These are phyloP conservation scores for Mortierella sp. DNA, from an alignment of 371 early-diverging fungal genomes.

Conservation along the genomic window DNA sequence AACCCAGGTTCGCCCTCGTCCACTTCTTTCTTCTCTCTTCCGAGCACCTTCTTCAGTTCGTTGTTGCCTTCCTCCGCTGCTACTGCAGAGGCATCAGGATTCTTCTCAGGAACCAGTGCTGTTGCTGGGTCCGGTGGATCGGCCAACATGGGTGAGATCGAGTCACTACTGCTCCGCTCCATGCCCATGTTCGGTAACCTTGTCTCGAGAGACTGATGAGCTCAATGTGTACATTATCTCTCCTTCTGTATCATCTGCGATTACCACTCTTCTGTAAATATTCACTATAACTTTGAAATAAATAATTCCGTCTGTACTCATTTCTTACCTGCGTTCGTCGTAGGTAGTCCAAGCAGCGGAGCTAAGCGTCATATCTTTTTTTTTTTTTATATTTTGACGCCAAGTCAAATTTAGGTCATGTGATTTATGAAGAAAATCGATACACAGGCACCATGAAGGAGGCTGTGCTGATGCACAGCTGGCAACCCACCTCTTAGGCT, in stretches of 20 bases:
- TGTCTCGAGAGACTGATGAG: slow-evolving; percentile 28
- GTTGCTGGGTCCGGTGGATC: slow-evolving; percentile 8
- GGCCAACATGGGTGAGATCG: slow-evolving; percentile 38
- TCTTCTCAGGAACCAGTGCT: slow-evolving; percentile 20
- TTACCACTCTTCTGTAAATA: neutral
- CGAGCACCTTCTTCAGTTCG: slow-evolving; percentile 20
- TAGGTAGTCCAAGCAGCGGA: too few species aligned
- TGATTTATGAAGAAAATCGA: too few species aligned
- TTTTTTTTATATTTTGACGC: too few species aligned
- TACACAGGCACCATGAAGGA: too few species aligned
- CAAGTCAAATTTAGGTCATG: too few species aligned
- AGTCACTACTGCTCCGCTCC: slow-evolving; percentile 42
- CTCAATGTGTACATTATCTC: slow-evolving; percentile 8
- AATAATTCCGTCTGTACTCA: too few species aligned
- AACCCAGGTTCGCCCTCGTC: slow-evolving; percentile 13
- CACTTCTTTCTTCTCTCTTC: slow-evolving; percentile 17
- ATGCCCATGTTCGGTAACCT: slow-evolving; percentile 55
- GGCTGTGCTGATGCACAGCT: too few species aligned
- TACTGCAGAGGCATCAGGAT: slow-evolving; percentile 4
- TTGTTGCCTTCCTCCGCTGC: slow-evolving; percentile 23
- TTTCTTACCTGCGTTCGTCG: too few species aligned
- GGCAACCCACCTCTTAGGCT: too few species aligned
- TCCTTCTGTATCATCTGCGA: neutral
- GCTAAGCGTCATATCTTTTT: too few species aligned
- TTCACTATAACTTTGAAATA: too few species aligned